Percentiles rank a stretch among this genome's conserved stretches.
Evolutionary conservation across 345 rosid genomes (phyloP).

Genomic region (Salix udensis): DNA sequence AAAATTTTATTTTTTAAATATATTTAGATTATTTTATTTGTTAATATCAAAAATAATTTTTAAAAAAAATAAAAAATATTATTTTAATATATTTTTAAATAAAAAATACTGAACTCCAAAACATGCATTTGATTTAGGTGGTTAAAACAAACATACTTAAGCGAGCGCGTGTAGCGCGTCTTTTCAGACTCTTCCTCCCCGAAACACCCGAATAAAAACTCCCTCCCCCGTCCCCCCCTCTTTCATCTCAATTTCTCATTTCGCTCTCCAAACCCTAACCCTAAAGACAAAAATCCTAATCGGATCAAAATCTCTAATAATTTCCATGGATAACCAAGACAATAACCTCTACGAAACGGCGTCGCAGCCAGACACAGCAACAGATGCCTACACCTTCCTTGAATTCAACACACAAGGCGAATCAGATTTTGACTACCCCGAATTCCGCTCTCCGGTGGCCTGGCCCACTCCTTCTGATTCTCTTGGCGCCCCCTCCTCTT

Average conservation of each 20-base stretch:
- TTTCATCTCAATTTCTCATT: not conserved
- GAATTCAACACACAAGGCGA: conserved; percentile 98
- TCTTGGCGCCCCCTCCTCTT: conserved; percentile 37
- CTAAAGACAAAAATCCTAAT: not conserved
- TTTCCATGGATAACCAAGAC: conserved; percentile 67
- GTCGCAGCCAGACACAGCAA: conserved; percentile 86
- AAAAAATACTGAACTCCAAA: too few species aligned
- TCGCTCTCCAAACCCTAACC: conserved; percentile 24
- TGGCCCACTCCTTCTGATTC: conserved; percentile 98
- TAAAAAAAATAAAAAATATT: too few species aligned
- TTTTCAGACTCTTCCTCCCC: not conserved
- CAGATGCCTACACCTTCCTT: conserved; percentile 86
- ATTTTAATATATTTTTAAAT: too few species aligned
- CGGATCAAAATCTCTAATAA: not conserved
- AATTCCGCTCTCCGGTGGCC: conserved; percentile 68
- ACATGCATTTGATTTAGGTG: too few species aligned
- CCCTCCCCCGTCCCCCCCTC: not conserved
- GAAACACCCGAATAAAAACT: not conserved
- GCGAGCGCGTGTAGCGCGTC: conserved; percentile 6
- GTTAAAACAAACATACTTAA: too few species aligned
- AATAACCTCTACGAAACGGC: conserved; percentile 78
- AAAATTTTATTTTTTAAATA: too few species aligned
- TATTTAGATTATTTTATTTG: too few species aligned
- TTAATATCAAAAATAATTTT: too few species aligned
- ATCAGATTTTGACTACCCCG: conserved; percentile 92